Conservation (phyloP, 1,284 basidiomycete genomes). For the Ganoderma leucocontextum region DNA sequence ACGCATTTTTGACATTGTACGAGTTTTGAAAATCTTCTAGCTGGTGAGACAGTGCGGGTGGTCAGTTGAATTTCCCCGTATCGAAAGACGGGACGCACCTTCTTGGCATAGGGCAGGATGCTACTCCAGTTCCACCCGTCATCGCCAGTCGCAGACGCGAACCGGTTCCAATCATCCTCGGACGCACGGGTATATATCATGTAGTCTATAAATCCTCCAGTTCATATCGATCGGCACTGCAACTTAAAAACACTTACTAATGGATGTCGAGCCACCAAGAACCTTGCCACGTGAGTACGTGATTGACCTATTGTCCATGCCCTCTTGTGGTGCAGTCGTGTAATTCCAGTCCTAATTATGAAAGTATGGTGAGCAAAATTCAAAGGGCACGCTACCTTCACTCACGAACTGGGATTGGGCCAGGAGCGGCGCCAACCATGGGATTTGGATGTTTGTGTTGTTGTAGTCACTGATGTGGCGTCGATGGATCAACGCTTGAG, state of each 20-base stretch:
- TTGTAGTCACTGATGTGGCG: conserved; percentile 14
- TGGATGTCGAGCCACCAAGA: conserved; percentile 39
- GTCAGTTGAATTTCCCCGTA: not conserved
- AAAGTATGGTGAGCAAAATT: not conserved
- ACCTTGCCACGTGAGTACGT: conserved; percentile 37
- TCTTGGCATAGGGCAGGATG: conserved; percentile 35
- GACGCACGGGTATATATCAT: conserved; percentile 53
- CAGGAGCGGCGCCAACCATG: conserved; percentile 15
- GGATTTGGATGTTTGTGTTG: conserved; percentile 17
- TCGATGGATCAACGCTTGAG: not conserved
- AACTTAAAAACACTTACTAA: conserved; percentile 30
- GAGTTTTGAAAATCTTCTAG: conserved; percentile 14
- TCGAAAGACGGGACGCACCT: conserved; percentile 23
- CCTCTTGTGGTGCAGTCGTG: conserved; percentile 35
- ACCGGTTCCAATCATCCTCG: conserved; percentile 43
- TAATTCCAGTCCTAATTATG: conserved; percentile 34
- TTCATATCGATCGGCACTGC: not conserved
- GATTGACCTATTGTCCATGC: conserved; percentile 37
- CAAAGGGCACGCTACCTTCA: not conserved
- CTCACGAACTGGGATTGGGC: conserved; percentile 15
- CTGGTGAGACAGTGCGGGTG: not conserved
- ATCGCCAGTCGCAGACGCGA: conserved; percentile 41
- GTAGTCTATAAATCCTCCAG: conserved; percentile 41
- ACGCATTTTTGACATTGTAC: conserved; percentile 17
- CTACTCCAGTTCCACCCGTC: conserved; percentile 42